Conservation (phyloP, 257 asterid species). For the Solanum neorickii region DNA sequence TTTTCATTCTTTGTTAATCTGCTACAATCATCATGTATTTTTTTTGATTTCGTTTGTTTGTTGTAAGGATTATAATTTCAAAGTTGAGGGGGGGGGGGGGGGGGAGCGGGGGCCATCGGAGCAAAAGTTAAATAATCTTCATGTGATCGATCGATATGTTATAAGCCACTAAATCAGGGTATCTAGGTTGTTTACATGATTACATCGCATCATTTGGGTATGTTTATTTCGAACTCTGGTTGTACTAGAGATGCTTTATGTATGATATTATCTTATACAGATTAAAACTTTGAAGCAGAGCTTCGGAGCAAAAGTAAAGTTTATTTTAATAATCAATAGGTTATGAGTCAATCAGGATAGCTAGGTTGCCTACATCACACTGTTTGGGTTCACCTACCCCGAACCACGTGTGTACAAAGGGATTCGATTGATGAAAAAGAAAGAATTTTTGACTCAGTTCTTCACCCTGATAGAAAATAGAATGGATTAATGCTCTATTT, state of each 20-base stretch:
- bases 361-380: background rate
- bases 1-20: too few relatives aligned
- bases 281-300: background rate
- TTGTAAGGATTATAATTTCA: background rate
- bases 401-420: fast-evolving
- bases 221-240: too few relatives aligned
- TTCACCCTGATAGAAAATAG: too few relatives aligned
- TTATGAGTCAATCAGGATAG: background rate
- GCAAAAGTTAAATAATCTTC: background rate
- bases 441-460: background rate
- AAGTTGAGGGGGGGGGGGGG: too few relatives aligned
- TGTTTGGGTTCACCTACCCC: background rate
- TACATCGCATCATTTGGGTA: background rate
- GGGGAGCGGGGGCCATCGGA: background rate
- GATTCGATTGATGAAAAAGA: background rate
- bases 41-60: too few relatives aligned
- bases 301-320: background rate
- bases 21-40: too few relatives aligned
- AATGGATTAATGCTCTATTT: background rate
- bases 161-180: too few relatives aligned
- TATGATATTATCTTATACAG: background rate
- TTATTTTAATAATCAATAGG: background rate
- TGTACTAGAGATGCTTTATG: too few relatives aligned
- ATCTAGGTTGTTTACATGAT: background rate
- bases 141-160: too few relatives aligned